phyloP scores from a whole-genome alignment of 257 asterid genomes.

The Solanum habrochaites region DNA sequence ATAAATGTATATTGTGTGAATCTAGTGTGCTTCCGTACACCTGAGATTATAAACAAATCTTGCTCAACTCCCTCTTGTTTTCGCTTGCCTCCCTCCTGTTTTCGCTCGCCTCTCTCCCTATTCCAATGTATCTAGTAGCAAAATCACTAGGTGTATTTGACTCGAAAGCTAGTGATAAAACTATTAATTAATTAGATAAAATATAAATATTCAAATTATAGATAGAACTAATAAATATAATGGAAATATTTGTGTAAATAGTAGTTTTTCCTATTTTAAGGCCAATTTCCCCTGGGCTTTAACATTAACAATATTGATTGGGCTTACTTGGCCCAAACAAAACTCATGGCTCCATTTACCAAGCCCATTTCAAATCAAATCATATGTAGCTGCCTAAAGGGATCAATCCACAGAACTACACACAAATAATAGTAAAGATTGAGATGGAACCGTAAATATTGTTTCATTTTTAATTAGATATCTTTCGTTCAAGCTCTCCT shows the following conservation, averaged over 20 bases:
- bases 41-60: too few species aligned
- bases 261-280: not conserved
- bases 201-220: too few species aligned
- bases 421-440: not conserved
- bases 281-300: not conserved
- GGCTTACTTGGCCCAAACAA: not conserved
- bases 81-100: not conserved
- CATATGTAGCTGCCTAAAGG: not conserved
- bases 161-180: too few species aligned
- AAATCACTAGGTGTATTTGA: not conserved
- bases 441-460: not conserved
- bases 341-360: not conserved
- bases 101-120: not conserved
- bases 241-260: too few species aligned
- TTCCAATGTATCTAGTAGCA: not conserved
- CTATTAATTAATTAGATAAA: too few species aligned
- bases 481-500: not conserved
- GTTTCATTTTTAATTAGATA: not conserved
- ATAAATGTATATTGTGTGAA: not conserved
- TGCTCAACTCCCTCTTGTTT: accelerated
- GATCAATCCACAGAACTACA: too few species aligned
- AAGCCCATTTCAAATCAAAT: not conserved
- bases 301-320: not conserved
- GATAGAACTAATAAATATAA: too few species aligned
- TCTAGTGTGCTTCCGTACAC: not conserved